Percentiles rank a stretch among this genome's conserved stretches.
Evolutionary conservation across 2,329 filamentous ascomycete species (phyloP).

Genomic region (Aspergillus glaucus): DNA sequence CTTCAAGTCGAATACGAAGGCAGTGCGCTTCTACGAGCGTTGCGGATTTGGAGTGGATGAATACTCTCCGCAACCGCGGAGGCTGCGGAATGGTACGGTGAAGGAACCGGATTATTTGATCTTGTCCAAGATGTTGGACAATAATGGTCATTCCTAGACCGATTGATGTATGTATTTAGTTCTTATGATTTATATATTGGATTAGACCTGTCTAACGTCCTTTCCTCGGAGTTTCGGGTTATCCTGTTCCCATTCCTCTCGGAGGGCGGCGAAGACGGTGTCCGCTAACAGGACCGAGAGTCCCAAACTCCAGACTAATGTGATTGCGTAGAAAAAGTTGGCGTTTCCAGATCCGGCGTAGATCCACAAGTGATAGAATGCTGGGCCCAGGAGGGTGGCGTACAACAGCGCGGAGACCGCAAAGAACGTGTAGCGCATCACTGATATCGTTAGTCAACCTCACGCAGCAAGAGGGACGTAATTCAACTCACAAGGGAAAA

Average conservation of each 20-base stretch:
- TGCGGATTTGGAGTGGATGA: slow-evolving; percentile 49
- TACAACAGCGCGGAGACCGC: slow-evolving; percentile 78
- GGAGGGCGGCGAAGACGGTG: slow-evolving; percentile 75
- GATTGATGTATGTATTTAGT: not conserved
- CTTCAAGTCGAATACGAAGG: slow-evolving; percentile 47
- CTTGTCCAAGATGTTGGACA: slow-evolving; percentile 42
- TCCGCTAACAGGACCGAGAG: slow-evolving; percentile 83
- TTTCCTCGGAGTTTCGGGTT: slow-evolving; percentile 84
- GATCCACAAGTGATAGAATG: slow-evolving; percentile 96
- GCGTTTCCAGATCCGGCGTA: slow-evolving; percentile 97
- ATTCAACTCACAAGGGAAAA: slow-evolving; percentile 65
- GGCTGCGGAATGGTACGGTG: slow-evolving; percentile 44
- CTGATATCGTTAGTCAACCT: slow-evolving; percentile 36
- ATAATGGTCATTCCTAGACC: not conserved
- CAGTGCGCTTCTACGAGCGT: slow-evolving; percentile 44
- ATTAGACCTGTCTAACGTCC: slow-evolving; percentile 75
- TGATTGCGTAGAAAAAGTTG: slow-evolving; percentile 99
- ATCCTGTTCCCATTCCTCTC: slow-evolving; percentile 92
- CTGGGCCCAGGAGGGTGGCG: slow-evolving; percentile 79
- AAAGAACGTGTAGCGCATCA: slow-evolving; percentile 92
- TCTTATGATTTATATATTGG: not conserved
- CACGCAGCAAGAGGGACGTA: not conserved
- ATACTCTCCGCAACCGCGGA: slow-evolving; percentile 46
- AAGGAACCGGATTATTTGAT: slow-evolving; percentile 49
- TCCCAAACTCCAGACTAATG: slow-evolving; percentile 92